These are phyloP conservation scores for Poa annua DNA, from an alignment of 176 grass and related monocot genomes.

Conservation along the genomic window DNA sequence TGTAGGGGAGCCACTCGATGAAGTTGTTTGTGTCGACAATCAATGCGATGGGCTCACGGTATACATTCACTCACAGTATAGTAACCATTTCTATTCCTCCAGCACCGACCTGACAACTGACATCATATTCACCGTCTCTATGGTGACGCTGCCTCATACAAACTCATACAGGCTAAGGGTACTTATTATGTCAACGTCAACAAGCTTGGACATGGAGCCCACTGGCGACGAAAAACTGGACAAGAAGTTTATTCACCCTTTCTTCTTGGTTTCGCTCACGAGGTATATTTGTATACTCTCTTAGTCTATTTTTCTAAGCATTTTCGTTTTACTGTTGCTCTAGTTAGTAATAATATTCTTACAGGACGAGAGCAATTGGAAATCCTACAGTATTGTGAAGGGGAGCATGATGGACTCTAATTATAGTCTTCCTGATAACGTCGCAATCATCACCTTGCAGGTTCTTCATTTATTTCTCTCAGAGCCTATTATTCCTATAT, in stretches of 20 bases:
- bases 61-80: constrained; percentile 34
- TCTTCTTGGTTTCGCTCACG: constrained; percentile 85
- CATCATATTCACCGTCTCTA: not conserved
- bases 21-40: constrained; percentile 66
- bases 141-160: not conserved
- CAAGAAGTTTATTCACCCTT: constrained; percentile 88
- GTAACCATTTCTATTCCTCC: not conserved
- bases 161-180: constrained; percentile 60
- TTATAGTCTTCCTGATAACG: constrained; percentile 87
- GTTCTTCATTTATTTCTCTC: constrained; percentile 23
- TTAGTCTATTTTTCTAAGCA: not conserved
- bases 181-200: constrained; percentile 78
- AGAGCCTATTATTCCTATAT: not conserved
- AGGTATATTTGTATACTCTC: constrained; percentile 53
- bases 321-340: not conserved
- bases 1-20: constrained; percentile 71
- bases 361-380: constrained; percentile 73
- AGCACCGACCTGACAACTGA: not conserved
- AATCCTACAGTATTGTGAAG: constrained; percentile 56
- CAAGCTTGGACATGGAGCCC: constrained; percentile 69
- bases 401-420: constrained; percentile 59
- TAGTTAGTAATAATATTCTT: constrained; percentile 26
- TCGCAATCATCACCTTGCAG: constrained; percentile 87
- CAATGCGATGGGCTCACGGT: constrained; percentile 73
- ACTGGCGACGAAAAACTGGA: constrained; percentile 74